Base-by-base conservation (phyloP, 371 early-diverging fungal species). In the Zopfochytrium polystomum region DNA sequence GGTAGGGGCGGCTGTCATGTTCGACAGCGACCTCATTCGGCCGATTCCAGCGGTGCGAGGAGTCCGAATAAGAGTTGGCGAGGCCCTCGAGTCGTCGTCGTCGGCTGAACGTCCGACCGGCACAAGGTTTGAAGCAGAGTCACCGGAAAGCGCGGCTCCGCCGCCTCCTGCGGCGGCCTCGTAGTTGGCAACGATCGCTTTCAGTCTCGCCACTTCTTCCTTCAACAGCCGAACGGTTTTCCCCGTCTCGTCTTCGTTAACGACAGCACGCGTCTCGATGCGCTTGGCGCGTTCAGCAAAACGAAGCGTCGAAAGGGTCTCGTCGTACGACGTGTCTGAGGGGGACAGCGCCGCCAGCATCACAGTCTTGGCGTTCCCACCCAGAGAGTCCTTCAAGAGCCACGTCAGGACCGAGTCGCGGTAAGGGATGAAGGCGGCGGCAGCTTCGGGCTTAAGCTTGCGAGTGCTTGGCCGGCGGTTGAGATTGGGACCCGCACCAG, bases 221-320 rank as follows among this genome's bases (percentile, higher is more conserved):
- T 91, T 87, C 42, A 95, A 84, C 60, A 92, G 90, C 33, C 90
- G 82, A 48, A 95, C 88, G n/a, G 92, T 66, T 64, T 82, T 87
- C 30, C 85, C 91, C 52, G 87, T 87, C 3, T 91, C 89, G 63
- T 92, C 92, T 71, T 93, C 93, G 66, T 96, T 96, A 35, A 96
- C 88, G 4, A 90, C 81, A 1, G 96, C 93, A 71, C 86, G 88
- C 70, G 92, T 95, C 72, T 91, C 87, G 69, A 96, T 91, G 59
- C 80, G 80, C 72, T 95, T 95, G 56, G 95, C 96, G 35, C 92
- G 87, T 70, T 94, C 92, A 9, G 95, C 96, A 70, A 94, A 99
- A 26, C 96, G 86, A 22, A 98, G 77, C 0, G 98, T 99, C 60
- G 92, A 90, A 13, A 97, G 80, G 0, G 96, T 90, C 76, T 96